Evolutionary conservation across 225 moss, liverwort and hornwort species (phyloP).

Genomic region (Bryum argenteum): DNA sequence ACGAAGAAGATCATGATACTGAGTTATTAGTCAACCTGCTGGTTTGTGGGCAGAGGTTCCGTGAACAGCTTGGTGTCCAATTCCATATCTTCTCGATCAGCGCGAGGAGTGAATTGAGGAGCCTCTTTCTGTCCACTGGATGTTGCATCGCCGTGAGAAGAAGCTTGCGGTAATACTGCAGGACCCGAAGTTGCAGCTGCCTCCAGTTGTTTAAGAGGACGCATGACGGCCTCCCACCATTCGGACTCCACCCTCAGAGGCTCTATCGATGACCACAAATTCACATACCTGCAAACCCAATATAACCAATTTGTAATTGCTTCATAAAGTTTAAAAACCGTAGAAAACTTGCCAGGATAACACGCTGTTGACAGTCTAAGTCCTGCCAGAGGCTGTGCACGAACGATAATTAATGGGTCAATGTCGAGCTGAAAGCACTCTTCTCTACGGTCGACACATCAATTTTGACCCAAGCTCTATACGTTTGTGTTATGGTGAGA

Average conservation of each 20-base stretch:
- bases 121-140: conserved; percentile 26
- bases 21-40: conserved; percentile 55
- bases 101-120: conserved; percentile 48
- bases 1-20: neutral
- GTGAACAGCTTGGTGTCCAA: conserved; percentile 81
- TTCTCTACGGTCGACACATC: neutral
- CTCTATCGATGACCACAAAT: conserved; percentile 76
- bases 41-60: conserved; percentile 93
- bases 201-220: conserved; percentile 81
- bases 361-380: neutral
- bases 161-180: conserved; percentile 26
- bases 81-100: conserved; percentile 87
- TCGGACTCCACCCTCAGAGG: conserved; percentile 74
- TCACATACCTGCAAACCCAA: conserved; percentile 70
- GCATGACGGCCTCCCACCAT: conserved; percentile 83
- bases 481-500: neutral
- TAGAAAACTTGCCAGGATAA: neutral
- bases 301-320: conserved; percentile 22
- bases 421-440: conserved; percentile 1
- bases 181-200: conserved; percentile 74
- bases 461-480: neutral
- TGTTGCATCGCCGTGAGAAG: conserved; percentile 24
- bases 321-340: conserved; percentile 9
- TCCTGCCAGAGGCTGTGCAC: conserved; percentile 13
- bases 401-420: conserved; percentile 12